phyloP scores from a whole-genome alignment of 441 rosid species.

The Eruca vesicaria region DNA sequence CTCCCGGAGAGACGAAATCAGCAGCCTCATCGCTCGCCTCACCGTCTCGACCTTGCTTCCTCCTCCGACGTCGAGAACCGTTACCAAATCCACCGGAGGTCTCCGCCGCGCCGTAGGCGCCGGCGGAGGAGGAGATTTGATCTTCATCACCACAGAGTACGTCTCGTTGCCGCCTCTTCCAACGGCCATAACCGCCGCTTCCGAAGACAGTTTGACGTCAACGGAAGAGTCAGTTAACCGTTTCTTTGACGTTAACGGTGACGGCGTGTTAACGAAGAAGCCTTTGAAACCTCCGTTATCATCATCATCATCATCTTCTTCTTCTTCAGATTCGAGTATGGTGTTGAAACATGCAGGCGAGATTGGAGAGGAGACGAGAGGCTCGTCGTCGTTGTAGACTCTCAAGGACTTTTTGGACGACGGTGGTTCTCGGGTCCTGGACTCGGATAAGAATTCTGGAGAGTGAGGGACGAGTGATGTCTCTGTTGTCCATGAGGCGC shows the following conservation, averaged over 20 bases:
- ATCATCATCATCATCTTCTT: conserved; percentile 36
- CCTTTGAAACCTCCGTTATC: conserved; percentile 58
- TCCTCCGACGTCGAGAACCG: conserved; percentile 70
- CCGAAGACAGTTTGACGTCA: conserved; percentile 51
- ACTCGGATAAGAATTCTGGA: conserved; percentile 20
- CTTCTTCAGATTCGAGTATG: conserved; percentile 70
- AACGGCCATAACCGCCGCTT: conserved; percentile 64
- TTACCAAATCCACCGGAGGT: conserved; percentile 72
- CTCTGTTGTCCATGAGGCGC: conserved; percentile 63
- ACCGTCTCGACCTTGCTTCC: conserved; percentile 49
- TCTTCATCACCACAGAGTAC: conserved; percentile 54
- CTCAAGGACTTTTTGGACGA: conserved; percentile 40
- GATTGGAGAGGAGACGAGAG: conserved; percentile 56
- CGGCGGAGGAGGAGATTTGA: conserved; percentile 66
- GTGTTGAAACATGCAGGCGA: conserved; percentile 63
- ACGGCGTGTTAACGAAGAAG: conserved; percentile 42
- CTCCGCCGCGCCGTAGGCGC: conserved; percentile 38
- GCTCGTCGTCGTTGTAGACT: conserved; percentile 84
- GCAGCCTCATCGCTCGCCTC: conserved; percentile 61
- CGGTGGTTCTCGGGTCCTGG: conserved; percentile 23
- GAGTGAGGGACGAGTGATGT: conserved; percentile 43
- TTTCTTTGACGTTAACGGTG: conserved; percentile 26
- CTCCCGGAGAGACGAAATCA: conserved; percentile 59
- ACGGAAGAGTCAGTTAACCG: conserved; percentile 30
- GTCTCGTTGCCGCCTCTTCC: conserved; percentile 55